These are phyloP conservation scores for Porpolomopsis calyptriformis DNA, from an alignment of 768 basidiomycete genomes.

Conservation along the genomic window DNA sequence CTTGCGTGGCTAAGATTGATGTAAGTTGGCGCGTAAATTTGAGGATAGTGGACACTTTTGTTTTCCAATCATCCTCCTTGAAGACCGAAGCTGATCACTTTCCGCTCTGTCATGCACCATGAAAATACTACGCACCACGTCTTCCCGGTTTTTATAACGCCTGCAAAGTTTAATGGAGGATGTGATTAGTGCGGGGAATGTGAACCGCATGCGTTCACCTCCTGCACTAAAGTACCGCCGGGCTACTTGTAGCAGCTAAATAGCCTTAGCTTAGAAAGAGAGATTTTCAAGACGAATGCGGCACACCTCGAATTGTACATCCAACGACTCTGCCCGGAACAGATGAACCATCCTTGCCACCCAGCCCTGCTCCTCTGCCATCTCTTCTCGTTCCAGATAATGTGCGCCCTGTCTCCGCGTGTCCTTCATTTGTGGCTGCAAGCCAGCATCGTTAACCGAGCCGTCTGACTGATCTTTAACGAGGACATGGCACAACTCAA, in stretches of 20 bases:
- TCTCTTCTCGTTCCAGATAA: constrained; percentile 69
- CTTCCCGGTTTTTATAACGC: constrained; percentile 77
- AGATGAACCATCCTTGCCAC: constrained; percentile 96
- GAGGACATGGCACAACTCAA: constrained; percentile 86
- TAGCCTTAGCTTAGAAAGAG: too few relatives aligned
- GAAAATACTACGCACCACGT: constrained; percentile 36
- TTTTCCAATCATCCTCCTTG: constrained; percentile 80
- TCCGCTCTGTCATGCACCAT: neutral
- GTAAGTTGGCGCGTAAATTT: constrained; percentile 92
- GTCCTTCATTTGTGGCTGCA: constrained; percentile 30
- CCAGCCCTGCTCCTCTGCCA: constrained; percentile 99
- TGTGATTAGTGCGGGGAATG: constrained; percentile 93
- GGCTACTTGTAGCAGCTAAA: constrained; percentile 81
- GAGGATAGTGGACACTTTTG: constrained; percentile 77
- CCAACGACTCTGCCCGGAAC: constrained; percentile 80
- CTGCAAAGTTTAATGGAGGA: constrained; percentile 87
- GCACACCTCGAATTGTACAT: constrained; percentile 80
- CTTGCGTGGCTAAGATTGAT: constrained; percentile 84
- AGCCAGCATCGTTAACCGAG: constrained; percentile 25
- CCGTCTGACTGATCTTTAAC: constrained; percentile 72
- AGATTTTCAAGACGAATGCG: too few relatives aligned
- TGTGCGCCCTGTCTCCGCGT: constrained; percentile 49
- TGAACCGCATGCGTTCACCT: constrained; percentile 91
- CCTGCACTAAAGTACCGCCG: constrained; percentile 84
- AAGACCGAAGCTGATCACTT: neutral